A percentile compares a stretch with the other conserved stretches of the same genome.
Evolutionary conservation across 1,139 yeast species (phyloP).

Genomic region (Debaryomyces robertsiae): DNA sequence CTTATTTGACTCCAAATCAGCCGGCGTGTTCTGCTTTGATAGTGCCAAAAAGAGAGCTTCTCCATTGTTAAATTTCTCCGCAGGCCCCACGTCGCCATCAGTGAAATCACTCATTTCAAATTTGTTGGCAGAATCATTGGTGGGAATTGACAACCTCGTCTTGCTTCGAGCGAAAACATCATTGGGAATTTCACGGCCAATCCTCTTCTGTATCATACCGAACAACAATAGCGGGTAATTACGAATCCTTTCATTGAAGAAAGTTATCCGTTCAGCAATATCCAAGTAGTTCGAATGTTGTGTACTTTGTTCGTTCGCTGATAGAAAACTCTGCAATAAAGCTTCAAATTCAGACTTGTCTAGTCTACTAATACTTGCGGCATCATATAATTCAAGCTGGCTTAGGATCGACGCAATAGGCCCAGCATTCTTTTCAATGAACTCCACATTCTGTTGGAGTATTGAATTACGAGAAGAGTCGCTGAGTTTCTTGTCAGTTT

Average conservation of each 20-base stretch:
- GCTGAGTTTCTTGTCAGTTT: slow-evolving; percentile 18
- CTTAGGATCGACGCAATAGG: slow-evolving; percentile 18
- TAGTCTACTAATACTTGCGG: background rate
- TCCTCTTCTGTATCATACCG: slow-evolving; percentile 1
- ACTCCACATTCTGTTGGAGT: slow-evolving; percentile 18
- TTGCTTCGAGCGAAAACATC: background rate
- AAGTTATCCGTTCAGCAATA: slow-evolving; percentile 14
- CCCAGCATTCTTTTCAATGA: slow-evolving; percentile 18
- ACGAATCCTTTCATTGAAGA: slow-evolving; percentile 22
- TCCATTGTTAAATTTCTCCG: slow-evolving; percentile 25
- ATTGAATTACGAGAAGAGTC: slow-evolving; percentile 14
- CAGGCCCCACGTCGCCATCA: slow-evolving; percentile 8
- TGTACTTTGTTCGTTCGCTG: background rate
- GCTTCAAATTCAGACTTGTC: slow-evolving; percentile 18
- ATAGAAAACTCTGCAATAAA: slow-evolving; percentile 11
- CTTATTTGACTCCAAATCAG: slow-evolving; percentile 20
- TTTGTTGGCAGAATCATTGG: slow-evolving; percentile 12
- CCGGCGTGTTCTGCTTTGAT: slow-evolving; percentile 18
- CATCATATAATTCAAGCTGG: background rate
- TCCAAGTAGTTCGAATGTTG: slow-evolving; percentile 18
- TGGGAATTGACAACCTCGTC: slow-evolving; percentile 5
- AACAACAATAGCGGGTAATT: slow-evolving; percentile 26
- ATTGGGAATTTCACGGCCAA: background rate
- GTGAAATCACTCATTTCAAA: slow-evolving; percentile 31
- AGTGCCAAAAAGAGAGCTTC: slow-evolving; percentile 23